These are phyloP conservation scores for Solanum pimpinellifolium DNA, from an alignment of 257 asterid genomes.

Conservation along the genomic window DNA sequence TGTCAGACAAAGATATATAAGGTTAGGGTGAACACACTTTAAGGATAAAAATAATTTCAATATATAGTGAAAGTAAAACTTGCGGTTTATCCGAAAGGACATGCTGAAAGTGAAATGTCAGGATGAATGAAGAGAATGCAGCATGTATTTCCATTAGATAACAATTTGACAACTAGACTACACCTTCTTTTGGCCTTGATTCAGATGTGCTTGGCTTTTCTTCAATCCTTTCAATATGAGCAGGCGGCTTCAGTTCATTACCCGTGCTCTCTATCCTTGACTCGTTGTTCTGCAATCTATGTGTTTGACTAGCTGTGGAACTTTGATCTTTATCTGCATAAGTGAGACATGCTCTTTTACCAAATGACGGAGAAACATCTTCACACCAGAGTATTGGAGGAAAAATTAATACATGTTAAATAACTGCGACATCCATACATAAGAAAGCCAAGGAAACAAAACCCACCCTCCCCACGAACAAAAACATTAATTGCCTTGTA, in stretches of 20 bases:
- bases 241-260: slow-evolving; percentile 26
- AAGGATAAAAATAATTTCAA: background rate
- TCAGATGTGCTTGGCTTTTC: slow-evolving; percentile 35
- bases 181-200: slow-evolving; percentile 68
- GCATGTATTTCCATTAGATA: background rate
- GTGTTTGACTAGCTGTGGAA: slow-evolving; percentile 18
- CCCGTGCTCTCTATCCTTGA: slow-evolving; percentile 8
- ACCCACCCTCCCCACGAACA: background rate
- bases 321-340: slow-evolving; percentile 27
- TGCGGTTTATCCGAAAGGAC: background rate
- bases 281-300: slow-evolving; percentile 23
- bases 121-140: background rate
- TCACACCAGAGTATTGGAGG: background rate
- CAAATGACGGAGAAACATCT: slow-evolving; percentile 26
- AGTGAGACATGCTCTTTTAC: slow-evolving; percentile 16
- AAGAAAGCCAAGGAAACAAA: background rate
- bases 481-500: background rate
- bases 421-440: background rate
- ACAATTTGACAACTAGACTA: background rate
- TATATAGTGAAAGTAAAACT: background rate
- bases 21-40: background rate
- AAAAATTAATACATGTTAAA: background rate
- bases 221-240: slow-evolving; percentile 17
- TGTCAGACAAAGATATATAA: slow-evolving; percentile 17
- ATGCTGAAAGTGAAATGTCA: background rate